Conservation (phyloP, 2,329 filamentous ascomycete genomes). For the Penicillium psychrosexuale region DNA sequence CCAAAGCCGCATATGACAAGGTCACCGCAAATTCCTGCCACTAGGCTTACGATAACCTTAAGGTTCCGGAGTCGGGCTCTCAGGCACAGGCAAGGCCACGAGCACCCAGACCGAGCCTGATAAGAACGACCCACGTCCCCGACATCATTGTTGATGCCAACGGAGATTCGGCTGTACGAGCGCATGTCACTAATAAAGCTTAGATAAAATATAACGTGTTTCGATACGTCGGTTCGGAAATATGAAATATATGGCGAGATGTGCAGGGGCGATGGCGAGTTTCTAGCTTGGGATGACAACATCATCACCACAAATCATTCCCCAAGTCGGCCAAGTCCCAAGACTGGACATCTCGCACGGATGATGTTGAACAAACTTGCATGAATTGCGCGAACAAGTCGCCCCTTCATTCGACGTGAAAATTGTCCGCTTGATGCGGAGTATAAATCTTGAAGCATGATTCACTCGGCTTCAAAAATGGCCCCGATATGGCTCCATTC, state of each 20-base stretch:
- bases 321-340: not conserved
- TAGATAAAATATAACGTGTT: too few species aligned
- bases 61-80: not conserved
- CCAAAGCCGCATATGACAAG: not conserved
- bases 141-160: too few species aligned
- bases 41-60: not conserved
- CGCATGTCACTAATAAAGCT: too few species aligned
- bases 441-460: not conserved
- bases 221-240: too few species aligned
- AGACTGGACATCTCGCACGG: not conserved
- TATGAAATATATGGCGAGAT: too few species aligned
- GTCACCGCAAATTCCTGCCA: not conserved
- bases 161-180: too few species aligned
- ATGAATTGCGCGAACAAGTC: slow-evolving; percentile 15
- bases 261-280: not conserved
- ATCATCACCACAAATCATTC: not conserved
- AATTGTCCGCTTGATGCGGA: not conserved
- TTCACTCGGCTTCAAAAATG: not conserved
- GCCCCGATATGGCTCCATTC: not conserved
- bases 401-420: slow-evolving; percentile 3
- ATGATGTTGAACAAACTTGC: slow-evolving; percentile 6
- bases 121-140: too few species aligned
- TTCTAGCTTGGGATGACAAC: slow-evolving; percentile 7
- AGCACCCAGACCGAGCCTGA: too few species aligned
- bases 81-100: not conserved